Evolutionary conservation across 805 yeast species (phyloP).

Genomic region (Candida verbasci): DNA sequence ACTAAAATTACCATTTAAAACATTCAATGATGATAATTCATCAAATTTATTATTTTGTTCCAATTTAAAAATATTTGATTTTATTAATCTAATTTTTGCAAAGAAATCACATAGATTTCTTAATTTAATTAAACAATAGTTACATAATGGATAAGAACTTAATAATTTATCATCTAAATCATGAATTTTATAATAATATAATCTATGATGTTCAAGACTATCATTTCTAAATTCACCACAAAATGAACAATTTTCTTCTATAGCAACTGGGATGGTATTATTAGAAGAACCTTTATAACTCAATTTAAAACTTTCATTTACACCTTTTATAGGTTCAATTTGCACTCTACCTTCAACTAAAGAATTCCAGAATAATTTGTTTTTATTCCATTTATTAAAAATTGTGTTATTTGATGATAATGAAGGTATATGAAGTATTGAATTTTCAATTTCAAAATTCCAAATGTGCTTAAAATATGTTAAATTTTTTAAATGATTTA

Average conservation of each 20-base stretch:
- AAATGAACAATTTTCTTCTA: constrained; percentile 69
- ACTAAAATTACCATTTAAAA: constrained; percentile 11
- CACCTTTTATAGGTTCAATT: constrained; percentile 82
- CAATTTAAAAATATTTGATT: constrained; percentile 53
- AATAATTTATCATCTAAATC: constrained; percentile 25
- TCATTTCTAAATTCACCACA: constrained; percentile 79
- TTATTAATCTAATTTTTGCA: constrained; percentile 65
- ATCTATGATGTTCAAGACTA: constrained; percentile 69
- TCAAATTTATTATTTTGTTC: constrained; percentile 28
- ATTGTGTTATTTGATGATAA: constrained; percentile 48
- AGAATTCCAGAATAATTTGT: constrained; percentile 52
- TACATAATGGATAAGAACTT: constrained; percentile 66
- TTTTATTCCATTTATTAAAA: constrained; percentile 39
- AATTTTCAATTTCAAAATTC: constrained; percentile 68
- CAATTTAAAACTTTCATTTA: constrained; percentile 67
- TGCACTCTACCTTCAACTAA: constrained; percentile 76
- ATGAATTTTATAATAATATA: constrained; percentile 60
- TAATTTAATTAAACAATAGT: constrained; percentile 72
- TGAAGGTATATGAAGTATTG: constrained; percentile 28
- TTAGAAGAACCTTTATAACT: constrained; percentile 20
- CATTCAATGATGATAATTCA: constrained; percentile 14
- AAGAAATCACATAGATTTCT: constrained; percentile 81
- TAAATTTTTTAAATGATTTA: constrained; percentile 42
- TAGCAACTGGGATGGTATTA: constrained; percentile 54
- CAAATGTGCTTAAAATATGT: constrained; percentile 62